A percentile compares a stretch with the other conserved stretches of the same genome.
Evolutionary conservation across 805 yeast genomes (phyloP).

Genomic region (Candida gorgasii): DNA sequence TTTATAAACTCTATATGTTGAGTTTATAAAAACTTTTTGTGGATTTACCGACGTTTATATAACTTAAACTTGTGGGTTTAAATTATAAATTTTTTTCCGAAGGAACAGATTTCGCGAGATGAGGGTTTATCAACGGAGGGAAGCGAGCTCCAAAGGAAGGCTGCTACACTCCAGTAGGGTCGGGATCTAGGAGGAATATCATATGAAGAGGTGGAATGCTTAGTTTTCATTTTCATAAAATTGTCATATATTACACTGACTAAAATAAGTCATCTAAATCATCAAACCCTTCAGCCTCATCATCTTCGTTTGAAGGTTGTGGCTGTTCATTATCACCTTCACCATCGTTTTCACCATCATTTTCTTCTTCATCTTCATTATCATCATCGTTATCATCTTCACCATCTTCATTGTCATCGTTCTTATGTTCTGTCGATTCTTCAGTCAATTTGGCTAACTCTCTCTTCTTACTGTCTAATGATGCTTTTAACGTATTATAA

Average conservation of each 20-base stretch:
- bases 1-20: not conserved
- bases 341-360: conserved; percentile 25
- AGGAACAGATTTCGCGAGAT: conserved; percentile 12
- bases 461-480: conserved; percentile 75
- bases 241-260: too few species aligned
- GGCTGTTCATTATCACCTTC: conserved; percentile 32
- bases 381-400: conserved; percentile 33
- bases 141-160: not conserved
- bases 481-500: conserved; percentile 73
- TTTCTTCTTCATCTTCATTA: conserved; percentile 25
- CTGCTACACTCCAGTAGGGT: too few species aligned
- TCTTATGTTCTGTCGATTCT: conserved; percentile 23
- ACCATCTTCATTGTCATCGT: conserved; percentile 27
- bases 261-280: conserved; percentile 42
- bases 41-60: conserved; percentile 3
- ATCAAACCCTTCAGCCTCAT: conserved; percentile 23
- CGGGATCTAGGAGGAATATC: too few species aligned
- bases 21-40: not conserved
- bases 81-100: conserved; percentile 9
- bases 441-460: conserved; percentile 47
- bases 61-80: conserved; percentile 3
- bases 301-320: conserved; percentile 15
- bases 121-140: not conserved
- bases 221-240: too few species aligned
- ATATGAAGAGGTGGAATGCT: not conserved